Conservation (phyloP, 371 early-diverging fungal genomes). For the Apophysomyces ossiformis region DNA sequence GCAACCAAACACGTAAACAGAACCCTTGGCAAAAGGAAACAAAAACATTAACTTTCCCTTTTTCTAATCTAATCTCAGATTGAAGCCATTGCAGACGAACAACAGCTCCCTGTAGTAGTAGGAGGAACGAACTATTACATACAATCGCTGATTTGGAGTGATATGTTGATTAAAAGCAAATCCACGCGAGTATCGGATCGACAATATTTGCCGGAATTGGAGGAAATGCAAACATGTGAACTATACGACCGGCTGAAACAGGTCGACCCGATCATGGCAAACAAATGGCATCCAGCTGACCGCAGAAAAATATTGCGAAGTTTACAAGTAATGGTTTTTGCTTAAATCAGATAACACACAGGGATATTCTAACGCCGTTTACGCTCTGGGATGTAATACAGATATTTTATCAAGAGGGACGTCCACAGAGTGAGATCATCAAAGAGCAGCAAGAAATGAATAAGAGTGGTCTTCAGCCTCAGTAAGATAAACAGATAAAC, state of each 20-base stretch:
- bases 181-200: slow-evolving; percentile 15
- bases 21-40: neutral
- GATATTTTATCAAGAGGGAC: slow-evolving; percentile 76
- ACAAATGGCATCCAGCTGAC: slow-evolving; percentile 92
- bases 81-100: slow-evolving; percentile 66
- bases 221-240: slow-evolving; percentile 48
- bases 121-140: slow-evolving; percentile 98
- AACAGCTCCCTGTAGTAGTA: slow-evolving; percentile 84
- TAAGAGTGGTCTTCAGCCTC: slow-evolving; percentile 31
- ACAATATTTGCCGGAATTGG: slow-evolving; percentile 33
- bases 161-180: slow-evolving; percentile 55
- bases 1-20: slow-evolving; percentile 65
- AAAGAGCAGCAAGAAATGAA: slow-evolving; percentile 61
- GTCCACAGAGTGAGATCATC: slow-evolving; percentile 73
- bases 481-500: slow-evolving; percentile 15
- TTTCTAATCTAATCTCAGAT: slow-evolving; percentile 57
- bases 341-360: neutral
- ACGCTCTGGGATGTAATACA: slow-evolving; percentile 24
- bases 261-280: slow-evolving; percentile 90
- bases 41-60: neutral
- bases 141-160: slow-evolving; percentile 84
- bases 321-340: slow-evolving; percentile 58
- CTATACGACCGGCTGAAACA: slow-evolving; percentile 63
- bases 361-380: too few relatives aligned
- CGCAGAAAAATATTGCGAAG: slow-evolving; percentile 87